Percentiles rank a stretch among this genome's conserved stretches.
These are phyloP conservation scores for Rhododendron williamsianum DNA, from an alignment of 148 eudicot genomes.

Conservation along the genomic window DNA sequence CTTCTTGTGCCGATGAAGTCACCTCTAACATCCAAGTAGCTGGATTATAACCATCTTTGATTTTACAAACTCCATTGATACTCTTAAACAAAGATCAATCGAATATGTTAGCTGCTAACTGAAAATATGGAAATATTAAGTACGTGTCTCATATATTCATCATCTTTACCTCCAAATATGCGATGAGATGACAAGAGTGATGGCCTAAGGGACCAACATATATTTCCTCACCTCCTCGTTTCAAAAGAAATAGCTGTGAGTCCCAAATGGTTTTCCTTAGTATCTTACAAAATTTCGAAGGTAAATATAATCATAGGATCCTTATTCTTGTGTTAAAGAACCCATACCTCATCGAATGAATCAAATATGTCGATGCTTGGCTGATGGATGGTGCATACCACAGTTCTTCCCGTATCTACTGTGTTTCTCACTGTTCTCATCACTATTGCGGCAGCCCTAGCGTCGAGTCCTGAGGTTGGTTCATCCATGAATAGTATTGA, in stretches of 20 bases:
- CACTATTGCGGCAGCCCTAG: slow-evolving; percentile 78
- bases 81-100: slow-evolving; percentile 22
- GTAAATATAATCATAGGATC: not conserved
- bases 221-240: slow-evolving; percentile 62
- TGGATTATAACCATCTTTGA: slow-evolving; percentile 64
- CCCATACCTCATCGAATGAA: slow-evolving; percentile 45
- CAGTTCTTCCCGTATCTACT: slow-evolving; percentile 55
- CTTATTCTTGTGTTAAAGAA: not conserved
- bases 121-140: not conserved
- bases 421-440: slow-evolving; percentile 71
- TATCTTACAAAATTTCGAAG: not conserved
- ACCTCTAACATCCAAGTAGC: slow-evolving; percentile 81
- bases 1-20: slow-evolving; percentile 51
- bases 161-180: slow-evolving; percentile 52
- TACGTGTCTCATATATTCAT: not conserved
- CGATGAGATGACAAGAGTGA: slow-evolving; percentile 45
- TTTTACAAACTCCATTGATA: slow-evolving; percentile 47
- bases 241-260: slow-evolving; percentile 51
- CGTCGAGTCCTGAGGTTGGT: slow-evolving; percentile 71
- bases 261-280: not conserved
- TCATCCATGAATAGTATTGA: slow-evolving; percentile 70
- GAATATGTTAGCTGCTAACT: not conserved
- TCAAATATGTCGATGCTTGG: slow-evolving; percentile 78
- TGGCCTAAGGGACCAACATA: slow-evolving; percentile 62
- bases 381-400: slow-evolving; percentile 75